These are phyloP conservation scores for Fusarium virguliforme DNA, from an alignment of 2,329 filamentous ascomycete species.

Conservation along the genomic window DNA sequence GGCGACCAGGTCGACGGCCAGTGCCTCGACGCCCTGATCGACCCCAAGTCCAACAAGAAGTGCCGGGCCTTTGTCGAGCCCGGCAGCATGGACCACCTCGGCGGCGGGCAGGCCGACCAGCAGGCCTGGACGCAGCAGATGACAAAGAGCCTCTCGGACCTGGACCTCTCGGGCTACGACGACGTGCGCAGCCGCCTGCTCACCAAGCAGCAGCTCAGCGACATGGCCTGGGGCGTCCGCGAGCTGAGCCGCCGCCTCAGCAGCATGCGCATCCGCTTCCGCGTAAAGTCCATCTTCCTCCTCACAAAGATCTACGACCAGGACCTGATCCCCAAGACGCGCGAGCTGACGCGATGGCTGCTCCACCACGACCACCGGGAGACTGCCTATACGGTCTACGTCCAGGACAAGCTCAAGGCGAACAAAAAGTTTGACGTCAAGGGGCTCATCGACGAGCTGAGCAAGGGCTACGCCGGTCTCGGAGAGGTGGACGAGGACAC, in stretches of 20 bases:
- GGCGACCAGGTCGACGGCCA: constrained; percentile 37
- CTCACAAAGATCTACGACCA: constrained; percentile 94
- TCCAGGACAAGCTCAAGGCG: constrained; percentile 82
- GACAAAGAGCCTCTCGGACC: constrained; percentile 60
- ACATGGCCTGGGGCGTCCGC: constrained; percentile 97
- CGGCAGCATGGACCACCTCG: constrained; percentile 59
- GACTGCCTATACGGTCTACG: constrained; percentile 82
- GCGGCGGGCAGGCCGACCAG: constrained; percentile 71
- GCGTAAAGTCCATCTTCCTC: constrained; percentile 87
- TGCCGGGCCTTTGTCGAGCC: constrained; percentile 58
- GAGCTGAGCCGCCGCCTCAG: constrained; percentile 90
- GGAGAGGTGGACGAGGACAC: constrained; percentile 55
- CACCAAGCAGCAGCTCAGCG: constrained; percentile 93
- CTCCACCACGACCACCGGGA: constrained; percentile 79
- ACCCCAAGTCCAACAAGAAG: constrained; percentile 44
- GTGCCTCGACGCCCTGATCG: constrained; percentile 43
- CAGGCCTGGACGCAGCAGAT: constrained; percentile 69
- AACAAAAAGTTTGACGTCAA: constrained; percentile 81
- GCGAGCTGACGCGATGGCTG: constrained; percentile 86
- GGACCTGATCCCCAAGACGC: constrained; percentile 81
- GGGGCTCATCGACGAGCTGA: constrained; percentile 77
- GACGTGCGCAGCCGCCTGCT: constrained; percentile 78
- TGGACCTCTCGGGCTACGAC: constrained; percentile 58
- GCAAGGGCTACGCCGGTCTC: constrained; percentile 59
- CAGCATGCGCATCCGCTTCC: constrained; percentile 85